Base-by-base conservation (phyloP, 176 grass and related monocot genomes). In the Avena sativa region DNA sequence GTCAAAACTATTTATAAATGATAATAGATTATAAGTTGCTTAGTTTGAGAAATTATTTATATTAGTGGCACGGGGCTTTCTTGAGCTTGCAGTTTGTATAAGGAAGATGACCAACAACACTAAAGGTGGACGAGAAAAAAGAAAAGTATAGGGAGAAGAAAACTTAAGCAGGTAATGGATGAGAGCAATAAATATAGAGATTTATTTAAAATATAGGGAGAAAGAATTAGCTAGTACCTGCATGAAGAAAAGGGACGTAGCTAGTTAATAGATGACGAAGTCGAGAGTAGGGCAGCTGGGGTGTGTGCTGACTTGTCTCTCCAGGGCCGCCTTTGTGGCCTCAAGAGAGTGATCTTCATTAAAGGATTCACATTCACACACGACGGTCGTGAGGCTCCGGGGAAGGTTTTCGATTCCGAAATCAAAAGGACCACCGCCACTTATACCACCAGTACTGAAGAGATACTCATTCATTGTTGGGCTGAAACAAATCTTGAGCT, bases 361-460 rank as follows among this genome's bases (percentile, higher is more conserved):
- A 67, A 34, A 67, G 8, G 65, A 38, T 16, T 36, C 6, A 38
- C 65, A 69, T 17, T 69, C 30, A 38, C 65, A 69, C 34, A 69
- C 36, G 17, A 71, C 34, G 8, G 67, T 71, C 32, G 4, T 43
- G 67, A 71, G 67, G 34, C 30, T 69, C 2, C 16, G 20, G 32
- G 67, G 67, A 8, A 71, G 67, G 67, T 71, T 71, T 9, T 19
- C 67, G 17, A 71, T 71, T 43, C 67, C 67, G 67, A 71, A 71
- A 71, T 71, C 67, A 43, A 20, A 43, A 71, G 67, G 65, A 69
- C 30, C 65, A 69, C 28, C 34, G 36, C 65, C 65, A 38, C 30
- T 69, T 69, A 69, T 14, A 36, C 30, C 32, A 69, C 65, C 65
- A 16, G 6, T 36, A 9, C 65, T 17, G 65, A 38, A 69, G 65